phyloP scores from a whole-genome alignment of 2,329 filamentous ascomycete species.

The Alternaria infectoria region DNA sequence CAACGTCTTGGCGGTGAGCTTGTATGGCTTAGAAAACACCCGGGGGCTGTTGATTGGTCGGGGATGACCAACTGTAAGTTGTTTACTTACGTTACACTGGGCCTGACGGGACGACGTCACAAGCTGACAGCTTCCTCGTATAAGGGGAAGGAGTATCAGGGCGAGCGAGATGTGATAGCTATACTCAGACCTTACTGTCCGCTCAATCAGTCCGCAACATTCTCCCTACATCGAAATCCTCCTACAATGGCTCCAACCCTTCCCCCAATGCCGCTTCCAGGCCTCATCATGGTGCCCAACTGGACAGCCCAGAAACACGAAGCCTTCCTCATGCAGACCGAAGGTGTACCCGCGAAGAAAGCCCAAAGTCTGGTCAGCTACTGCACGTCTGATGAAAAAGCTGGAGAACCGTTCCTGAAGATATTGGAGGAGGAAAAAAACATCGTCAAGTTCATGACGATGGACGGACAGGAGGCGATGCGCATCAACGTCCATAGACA shows the following conservation, averaged over 20 bases:
- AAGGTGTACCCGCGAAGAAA: slow-evolving; percentile 3
- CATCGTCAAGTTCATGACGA: slow-evolving; percentile 16
- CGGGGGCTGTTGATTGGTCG: neutral
- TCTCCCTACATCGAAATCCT: neutral
- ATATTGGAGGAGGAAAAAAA: slow-evolving; percentile 16
- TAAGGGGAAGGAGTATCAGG: neutral
- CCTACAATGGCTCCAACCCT: slow-evolving; percentile 8
- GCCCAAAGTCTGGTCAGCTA: slow-evolving; percentile 12
- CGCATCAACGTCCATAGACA: slow-evolving; percentile 18
- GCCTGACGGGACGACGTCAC: neutral
- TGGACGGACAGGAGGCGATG: slow-evolving; percentile 22
- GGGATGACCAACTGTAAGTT: neutral
- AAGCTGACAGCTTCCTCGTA: neutral
- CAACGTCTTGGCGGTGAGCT: neutral
- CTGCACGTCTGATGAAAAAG: slow-evolving; percentile 4
- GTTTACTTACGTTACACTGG: neutral
- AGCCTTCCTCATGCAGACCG: slow-evolving; percentile 21
- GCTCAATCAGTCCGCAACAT: neutral
- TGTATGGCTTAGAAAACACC: neutral
- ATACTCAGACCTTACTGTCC: neutral
- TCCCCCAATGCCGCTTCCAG: slow-evolving; percentile 19
- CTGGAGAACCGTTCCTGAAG: slow-evolving; percentile 14
- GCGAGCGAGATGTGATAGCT: neutral
- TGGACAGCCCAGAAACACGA: slow-evolving; percentile 20
- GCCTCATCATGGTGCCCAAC: slow-evolving; percentile 19